Base-by-base conservation (phyloP, 805 yeast genomes). In the Diddensiella caesifluorescens region DNA sequence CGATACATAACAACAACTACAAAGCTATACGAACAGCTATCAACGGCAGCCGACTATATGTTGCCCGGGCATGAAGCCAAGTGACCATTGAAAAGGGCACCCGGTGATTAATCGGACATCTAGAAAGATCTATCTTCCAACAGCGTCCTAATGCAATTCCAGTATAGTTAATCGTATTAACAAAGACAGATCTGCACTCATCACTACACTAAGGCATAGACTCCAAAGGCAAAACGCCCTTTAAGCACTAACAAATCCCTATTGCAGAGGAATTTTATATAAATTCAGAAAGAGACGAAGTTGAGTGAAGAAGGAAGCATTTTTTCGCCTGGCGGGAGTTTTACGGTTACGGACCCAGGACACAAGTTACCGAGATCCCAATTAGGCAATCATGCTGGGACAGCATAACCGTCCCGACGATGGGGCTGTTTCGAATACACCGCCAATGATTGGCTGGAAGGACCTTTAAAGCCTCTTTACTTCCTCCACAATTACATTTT, bases 41-140 rank as follows among this genome's bases (percentile, higher is more conserved):
- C 10, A 15, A 15, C 13, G 9, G 10, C 13, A 15, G 20, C n/a
- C n/a, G n/a, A 27, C 10, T 16, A 26, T 5, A 38, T 46, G 50
- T 44, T 18, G 43, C 34, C 50, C 48, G 45, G 39, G 38, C 37
- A 46, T 46, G 50, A 46, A 46, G 35, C 50, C 50, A 43, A 33
- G 35, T 18, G 23, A 22, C 31, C 34, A 27, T 31, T 21, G 25
- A 27, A 37, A 19, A 29, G 22, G 33, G 31, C 36, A 23, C 22
- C 37, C 35, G 50, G 50, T 41, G 50, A 46, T 46, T 46, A 46
- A 42, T 33, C 42, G 39, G 46, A 32, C 32, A 29, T 29, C 32
- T 7, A 9, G 12, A 13, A 20, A 15, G n/a, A 7, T 30, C 29
- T 21, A 20, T 41, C 44, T 41, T 16, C 39, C 22, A 38, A 15